Conservation (phyloP, 2,329 filamentous ascomycete genomes). For the Fusarium chlamydosporum region DNA sequence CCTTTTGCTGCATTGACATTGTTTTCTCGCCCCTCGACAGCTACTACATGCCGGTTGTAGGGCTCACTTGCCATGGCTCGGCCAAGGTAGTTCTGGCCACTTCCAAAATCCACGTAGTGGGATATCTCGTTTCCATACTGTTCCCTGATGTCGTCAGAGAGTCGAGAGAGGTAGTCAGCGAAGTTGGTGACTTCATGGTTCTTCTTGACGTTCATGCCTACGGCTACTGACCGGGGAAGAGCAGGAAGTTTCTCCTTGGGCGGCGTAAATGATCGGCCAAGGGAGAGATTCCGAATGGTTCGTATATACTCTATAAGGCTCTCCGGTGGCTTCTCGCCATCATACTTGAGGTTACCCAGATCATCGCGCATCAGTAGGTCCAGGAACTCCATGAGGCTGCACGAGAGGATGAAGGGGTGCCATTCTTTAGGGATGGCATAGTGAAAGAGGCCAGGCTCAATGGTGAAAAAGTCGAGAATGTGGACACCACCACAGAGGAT, state of each 20-base stretch:
- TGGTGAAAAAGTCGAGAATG: constrained; percentile 95
- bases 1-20: constrained; percentile 89
- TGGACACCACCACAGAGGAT: constrained; percentile 97
- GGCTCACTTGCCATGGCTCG: constrained; percentile 86
- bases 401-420: constrained; percentile 80
- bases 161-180: constrained; percentile 81
- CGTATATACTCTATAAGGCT: constrained; percentile 80
- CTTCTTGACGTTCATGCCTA: constrained; percentile 98
- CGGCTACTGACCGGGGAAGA: constrained; percentile 78
- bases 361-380: constrained; percentile 87
- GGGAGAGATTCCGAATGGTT: constrained; percentile 76
- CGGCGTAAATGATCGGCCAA: constrained; percentile 72
- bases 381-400: constrained; percentile 81
- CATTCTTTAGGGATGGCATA: constrained; percentile 83
- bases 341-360: constrained; percentile 60
- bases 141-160: constrained; percentile 70
- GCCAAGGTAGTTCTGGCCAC: constrained; percentile 95
- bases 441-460: constrained; percentile 85
- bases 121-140: constrained; percentile 74
- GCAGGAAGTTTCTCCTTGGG: constrained; percentile 63
- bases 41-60: constrained; percentile 88
- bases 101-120: constrained; percentile 95
- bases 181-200: constrained; percentile 94
- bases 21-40: constrained; percentile 87
- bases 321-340: constrained; percentile 59